Evolutionary conservation across 2,329 filamentous ascomycete species (phyloP), one percentile per base, ranked within the genome.

Genomic region (Claviceps paspali): DNA sequence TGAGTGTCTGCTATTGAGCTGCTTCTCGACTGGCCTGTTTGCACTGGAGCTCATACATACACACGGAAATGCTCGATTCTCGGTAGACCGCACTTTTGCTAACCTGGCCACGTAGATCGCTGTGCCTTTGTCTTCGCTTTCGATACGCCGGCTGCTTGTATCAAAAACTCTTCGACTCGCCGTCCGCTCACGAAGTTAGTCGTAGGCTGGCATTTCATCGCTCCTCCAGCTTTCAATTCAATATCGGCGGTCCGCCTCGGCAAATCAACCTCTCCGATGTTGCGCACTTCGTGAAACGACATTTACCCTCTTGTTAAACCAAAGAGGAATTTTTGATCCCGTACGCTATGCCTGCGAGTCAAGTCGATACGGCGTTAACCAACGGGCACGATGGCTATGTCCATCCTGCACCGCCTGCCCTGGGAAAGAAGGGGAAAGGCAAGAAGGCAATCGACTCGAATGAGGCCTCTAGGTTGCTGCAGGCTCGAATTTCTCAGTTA

Each of bases 401-500:
- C 33, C 55, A 61, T 38, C 47, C 53, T 39, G 49, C 51, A 19
- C 45, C 70, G 34, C 61, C 73, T 39, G 62, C 65, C 39, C 28
- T 21, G 15, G 35, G 35, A n/a, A 91, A 86, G 64, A 91, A 91
- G 61, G 73, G 68, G 39, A 93, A 92, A 64, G 75, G 70, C 48
- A 93, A 92, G 64, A 93, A 92, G 63, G 67, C 73, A 33, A 64
- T 83, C 45, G 87, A 94, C 55, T 82, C 84, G 15, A 83, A 76
- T 50, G 91, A 96, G 60, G 86, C 87, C 33, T 85, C 85, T 43
- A 92, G 94, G 60, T 72, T 95, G 45, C 73, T 98, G 36, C 81
- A 87, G 44, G 85, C 87, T 43, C 85, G 92, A 54, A 95, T 98
- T 54, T 88, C 86, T 17, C 91, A 96, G 63, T 67, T 98, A 41